Conservation (phyloP, 345 rosid genomes). For the Dipteronia dyeriana region DNA sequence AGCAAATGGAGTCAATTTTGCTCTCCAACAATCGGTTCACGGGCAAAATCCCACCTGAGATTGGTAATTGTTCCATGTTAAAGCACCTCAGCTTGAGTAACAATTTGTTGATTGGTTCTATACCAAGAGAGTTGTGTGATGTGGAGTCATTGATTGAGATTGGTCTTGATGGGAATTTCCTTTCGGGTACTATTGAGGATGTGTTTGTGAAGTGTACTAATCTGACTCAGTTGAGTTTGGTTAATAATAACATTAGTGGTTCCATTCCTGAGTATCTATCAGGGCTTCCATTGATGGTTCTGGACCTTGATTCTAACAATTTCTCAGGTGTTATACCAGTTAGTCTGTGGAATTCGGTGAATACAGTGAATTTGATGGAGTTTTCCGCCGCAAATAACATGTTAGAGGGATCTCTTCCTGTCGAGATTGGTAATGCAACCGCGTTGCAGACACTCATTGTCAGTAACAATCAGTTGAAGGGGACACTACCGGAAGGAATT, state of each 20-base stretch:
- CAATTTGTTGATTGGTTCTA: constrained; percentile 59
- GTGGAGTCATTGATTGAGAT: constrained; percentile 56
- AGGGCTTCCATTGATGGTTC: constrained; percentile 68
- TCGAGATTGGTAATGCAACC: constrained; percentile 62
- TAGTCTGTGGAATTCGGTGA: constrained; percentile 58
- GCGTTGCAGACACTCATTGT: constrained; percentile 65
- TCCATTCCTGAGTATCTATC: constrained; percentile 60
- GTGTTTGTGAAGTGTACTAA: constrained; percentile 59
- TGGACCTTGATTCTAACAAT: constrained; percentile 76
- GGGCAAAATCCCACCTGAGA: constrained; percentile 58
- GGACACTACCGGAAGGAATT: constrained; percentile 67
- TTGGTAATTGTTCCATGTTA: constrained; percentile 61
- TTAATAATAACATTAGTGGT: constrained; percentile 59
- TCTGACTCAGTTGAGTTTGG: constrained; percentile 60
- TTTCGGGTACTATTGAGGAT: constrained; percentile 57
- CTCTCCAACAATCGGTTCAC: constrained; percentile 58
- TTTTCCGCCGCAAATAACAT: constrained; percentile 68
- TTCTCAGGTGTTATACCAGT: constrained; percentile 63
- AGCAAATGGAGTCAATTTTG: constrained; percentile 54
- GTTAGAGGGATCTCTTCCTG: constrained; percentile 57
- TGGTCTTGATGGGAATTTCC: constrained; percentile 57
- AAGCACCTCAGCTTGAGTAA: constrained; percentile 55
- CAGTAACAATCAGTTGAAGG: constrained; percentile 55
- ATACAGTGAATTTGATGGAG: constrained; percentile 58
- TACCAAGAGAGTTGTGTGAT: constrained; percentile 74